Evolutionary conservation across 208 protist genomes (phyloP), one percentile per base, ranked within the genome.

Genomic region (Polymyxa betae): DNA sequence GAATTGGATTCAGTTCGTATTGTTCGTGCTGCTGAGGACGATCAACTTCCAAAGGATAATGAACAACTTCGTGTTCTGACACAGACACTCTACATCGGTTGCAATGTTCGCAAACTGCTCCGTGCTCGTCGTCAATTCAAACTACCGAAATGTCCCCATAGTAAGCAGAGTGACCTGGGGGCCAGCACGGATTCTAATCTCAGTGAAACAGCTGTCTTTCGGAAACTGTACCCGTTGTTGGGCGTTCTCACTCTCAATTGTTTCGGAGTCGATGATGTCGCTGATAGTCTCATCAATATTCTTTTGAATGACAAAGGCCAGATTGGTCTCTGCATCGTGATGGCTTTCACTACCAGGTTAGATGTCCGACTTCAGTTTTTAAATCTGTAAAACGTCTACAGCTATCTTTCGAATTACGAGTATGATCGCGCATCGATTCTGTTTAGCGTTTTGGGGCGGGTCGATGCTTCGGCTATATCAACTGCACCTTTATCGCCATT

Each of bases 81-180:
- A 5, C n/a, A 82, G 10, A 43, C n/a, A 20, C n/a, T 82, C 12
- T 82, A 45, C n/a, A 82, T 82, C 35, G 72, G 72, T 5, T 45
- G 35, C 12, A 82, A 82, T n/a, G 72, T 35, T 43, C n/a, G 72
- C 16, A 82, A 82, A 43, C n/a, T 82, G n/a, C 16, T 82, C 5
- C 72, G 72, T n/a, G 72, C 72, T 5, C 5, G 72, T 5, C 5
- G 72, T 5, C n/a, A 43, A 45, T 82, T 82, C 72, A 82, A 82
- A n/a, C n/a, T 82, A n/a, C 72, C 72, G 40, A 82, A 82, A 43
- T 82, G 72, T n/a, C 72, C 72, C 12, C 5, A 82, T 43, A n/a
- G 72, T 82, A 35, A 40, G 72, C 5, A 43, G 72, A 16, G 5
- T 43, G 5, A 40, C 16, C 35, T 43, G 72, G 5, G 5, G 16